phyloP scores from a whole-genome alignment of 2,329 filamentous ascomycete species.

The Epicoccum sorghinum region DNA sequence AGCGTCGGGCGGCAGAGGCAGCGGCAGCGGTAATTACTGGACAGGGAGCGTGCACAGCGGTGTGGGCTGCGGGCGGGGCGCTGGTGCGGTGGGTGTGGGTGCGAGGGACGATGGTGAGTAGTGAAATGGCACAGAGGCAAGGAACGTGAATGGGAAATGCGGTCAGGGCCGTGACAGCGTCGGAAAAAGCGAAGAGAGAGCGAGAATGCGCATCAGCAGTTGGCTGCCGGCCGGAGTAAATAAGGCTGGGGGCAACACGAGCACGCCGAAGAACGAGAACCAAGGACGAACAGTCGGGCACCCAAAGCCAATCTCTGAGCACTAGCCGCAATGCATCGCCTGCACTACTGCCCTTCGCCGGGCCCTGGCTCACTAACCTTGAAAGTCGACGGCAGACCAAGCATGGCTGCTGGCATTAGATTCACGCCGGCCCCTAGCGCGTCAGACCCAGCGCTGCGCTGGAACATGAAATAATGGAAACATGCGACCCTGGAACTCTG shows the following conservation, averaged over 20 bases:
- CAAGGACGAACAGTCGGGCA: background rate
- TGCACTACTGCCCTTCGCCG: constrained; percentile 2
- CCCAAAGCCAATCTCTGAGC: constrained; percentile 8
- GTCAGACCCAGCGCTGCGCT: no score
- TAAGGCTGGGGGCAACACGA: background rate
- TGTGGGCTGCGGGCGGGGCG: background rate
- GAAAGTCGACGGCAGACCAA: no score
- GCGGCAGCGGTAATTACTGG: background rate
- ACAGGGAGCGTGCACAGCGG: constrained; percentile 17
- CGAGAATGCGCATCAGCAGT: constrained; percentile 7
- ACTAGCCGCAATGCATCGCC: constrained; percentile 1
- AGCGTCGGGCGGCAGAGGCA: background rate
- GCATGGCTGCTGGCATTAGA: no score
- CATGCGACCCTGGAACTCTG: no score
- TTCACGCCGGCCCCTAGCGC: no score
- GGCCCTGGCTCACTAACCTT: background rate
- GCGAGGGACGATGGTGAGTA: background rate
- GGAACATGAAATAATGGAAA: no score
- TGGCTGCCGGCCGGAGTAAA: constrained; percentile 4
- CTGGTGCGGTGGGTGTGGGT: background rate
- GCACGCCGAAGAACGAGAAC: no score
- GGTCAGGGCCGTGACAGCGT: constrained; percentile 10
- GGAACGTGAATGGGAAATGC: constrained; percentile 1
- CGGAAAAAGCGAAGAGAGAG: constrained; percentile 13
- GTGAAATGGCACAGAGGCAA: constrained; percentile 1